Percentiles rank a stretch among this genome's conserved stretches.
Conservation (phyloP, 805 yeast genomes). For the Crinitomyces ghanaensis region DNA sequence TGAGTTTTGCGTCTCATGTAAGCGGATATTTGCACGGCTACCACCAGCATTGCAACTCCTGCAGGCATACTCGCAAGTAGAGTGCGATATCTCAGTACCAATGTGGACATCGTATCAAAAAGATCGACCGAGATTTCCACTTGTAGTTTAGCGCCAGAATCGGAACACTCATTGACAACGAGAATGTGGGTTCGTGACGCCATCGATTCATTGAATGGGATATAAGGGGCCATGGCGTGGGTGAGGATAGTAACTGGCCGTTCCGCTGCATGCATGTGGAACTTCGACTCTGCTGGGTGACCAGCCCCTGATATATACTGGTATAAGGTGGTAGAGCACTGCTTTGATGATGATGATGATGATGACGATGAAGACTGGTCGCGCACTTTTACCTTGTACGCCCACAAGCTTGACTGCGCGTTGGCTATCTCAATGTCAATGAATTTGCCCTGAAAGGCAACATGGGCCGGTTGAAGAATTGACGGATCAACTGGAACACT, state of each 20-base stretch:
- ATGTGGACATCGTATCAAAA: slow-evolving; percentile 48
- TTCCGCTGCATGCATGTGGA: slow-evolving; percentile 11
- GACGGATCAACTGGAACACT: no score
- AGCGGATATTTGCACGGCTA: slow-evolving; percentile 42
- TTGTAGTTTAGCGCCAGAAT: neutral
- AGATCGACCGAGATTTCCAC: slow-evolving; percentile 34
- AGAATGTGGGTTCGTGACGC: slow-evolving; percentile 7
- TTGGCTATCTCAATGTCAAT: neutral
- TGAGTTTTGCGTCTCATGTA: slow-evolving; percentile 31
- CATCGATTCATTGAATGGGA: slow-evolving; percentile 6
- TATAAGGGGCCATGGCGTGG: slow-evolving; percentile 13
- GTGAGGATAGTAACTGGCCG: slow-evolving; percentile 4
- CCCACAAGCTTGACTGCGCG: slow-evolving; percentile 5
- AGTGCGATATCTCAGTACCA: slow-evolving; percentile 69
- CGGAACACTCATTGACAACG: slow-evolving; percentile 5
- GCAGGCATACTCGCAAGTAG: slow-evolving; percentile 62
- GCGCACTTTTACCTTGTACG: no score
- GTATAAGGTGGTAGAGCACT: no score
- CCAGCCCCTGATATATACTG: no score
- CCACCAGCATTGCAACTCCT: slow-evolving; percentile 40
- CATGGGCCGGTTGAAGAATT: no score
- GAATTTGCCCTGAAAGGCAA: no score
- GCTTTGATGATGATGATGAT: no score
- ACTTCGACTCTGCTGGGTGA: slow-evolving; percentile 14
- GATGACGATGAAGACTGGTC: no score